A percentile compares a stretch with the other conserved stretches of the same genome.
Evolutionary conservation across 208 protist species (phyloP).

Genomic region (Herpetomonas samuelpessoai): DNA sequence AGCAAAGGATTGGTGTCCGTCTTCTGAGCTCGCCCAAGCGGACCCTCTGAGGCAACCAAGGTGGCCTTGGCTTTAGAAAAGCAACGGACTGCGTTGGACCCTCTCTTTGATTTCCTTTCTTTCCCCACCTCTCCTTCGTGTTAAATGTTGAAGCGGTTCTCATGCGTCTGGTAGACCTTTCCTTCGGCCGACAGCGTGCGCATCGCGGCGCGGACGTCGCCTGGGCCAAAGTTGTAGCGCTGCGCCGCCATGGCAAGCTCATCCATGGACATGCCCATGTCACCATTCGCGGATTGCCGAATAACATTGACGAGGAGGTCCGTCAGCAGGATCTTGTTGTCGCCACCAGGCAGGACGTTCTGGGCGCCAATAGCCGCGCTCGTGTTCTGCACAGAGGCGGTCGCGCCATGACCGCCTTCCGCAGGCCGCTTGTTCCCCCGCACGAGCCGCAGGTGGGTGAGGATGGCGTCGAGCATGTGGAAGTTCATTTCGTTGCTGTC

Average conservation of each 20-base stretch:
- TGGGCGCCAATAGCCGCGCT: conserved; percentile 48
- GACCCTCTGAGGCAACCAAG: no score
- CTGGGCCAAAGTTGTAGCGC: conserved; percentile 60
- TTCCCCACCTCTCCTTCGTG: no score
- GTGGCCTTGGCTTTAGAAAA: no score
- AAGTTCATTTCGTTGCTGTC: conserved; percentile 92
- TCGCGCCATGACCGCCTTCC: conserved; percentile 1
- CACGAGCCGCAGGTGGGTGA: conserved; percentile 85
- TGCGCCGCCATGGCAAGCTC: conserved; percentile 63
- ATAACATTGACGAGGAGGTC: conserved; percentile 77
- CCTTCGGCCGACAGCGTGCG: conserved; percentile 68
- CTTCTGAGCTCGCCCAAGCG: no score
- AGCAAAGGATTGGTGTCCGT: no score
- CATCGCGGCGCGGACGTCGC: conserved; percentile 70
- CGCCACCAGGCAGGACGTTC: conserved; percentile 72
- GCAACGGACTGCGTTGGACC: no score
- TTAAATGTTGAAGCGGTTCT: conserved; percentile 83
- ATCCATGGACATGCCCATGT: conserved; percentile 76
- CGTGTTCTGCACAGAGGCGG: conserved; percentile 51
- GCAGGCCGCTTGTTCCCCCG: conserved; percentile 47
- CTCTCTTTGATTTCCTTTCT: no score
- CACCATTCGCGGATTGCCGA: conserved; percentile 40
- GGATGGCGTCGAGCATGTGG: conserved; percentile 84
- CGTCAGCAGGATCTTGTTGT: conserved; percentile 66
- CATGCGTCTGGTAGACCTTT: conserved; percentile 83